Evolutionary conservation across 2,329 filamentous ascomycete species (phyloP).

Genomic region (Akanthomyces muscarius): DNA sequence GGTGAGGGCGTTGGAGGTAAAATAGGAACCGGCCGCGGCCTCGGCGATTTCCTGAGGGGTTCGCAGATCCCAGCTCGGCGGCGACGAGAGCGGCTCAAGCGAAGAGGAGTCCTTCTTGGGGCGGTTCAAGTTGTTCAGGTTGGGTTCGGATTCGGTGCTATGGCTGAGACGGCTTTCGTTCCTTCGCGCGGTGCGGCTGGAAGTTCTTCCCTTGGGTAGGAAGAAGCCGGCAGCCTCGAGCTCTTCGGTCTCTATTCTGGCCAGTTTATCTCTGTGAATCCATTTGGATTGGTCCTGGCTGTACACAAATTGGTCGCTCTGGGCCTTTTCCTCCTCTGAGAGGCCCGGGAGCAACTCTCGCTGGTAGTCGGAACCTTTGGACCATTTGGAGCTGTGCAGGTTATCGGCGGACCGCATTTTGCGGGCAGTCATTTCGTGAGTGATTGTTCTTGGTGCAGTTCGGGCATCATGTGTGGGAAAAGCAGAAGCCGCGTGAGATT

Average conservation of each 20-base stretch:
- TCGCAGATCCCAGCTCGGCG: slow-evolving; percentile 65
- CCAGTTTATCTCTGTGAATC: slow-evolving; percentile 83
- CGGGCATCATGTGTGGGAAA: slow-evolving; percentile 8
- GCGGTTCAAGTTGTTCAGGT: slow-evolving; percentile 23
- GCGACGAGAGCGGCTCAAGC: slow-evolving; percentile 36
- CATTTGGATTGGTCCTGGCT: slow-evolving; percentile 65
- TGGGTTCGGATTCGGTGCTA: slow-evolving; percentile 30
- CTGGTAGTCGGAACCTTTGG: slow-evolving; percentile 23
- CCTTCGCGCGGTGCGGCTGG: slow-evolving; percentile 42
- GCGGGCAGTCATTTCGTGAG: slow-evolving; percentile 26
- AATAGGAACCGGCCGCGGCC: slow-evolving; percentile 50
- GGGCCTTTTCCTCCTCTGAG: slow-evolving; percentile 27
- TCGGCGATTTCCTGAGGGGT: slow-evolving; percentile 73
- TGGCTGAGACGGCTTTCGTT: slow-evolving; percentile 34
- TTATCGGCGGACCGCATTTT: slow-evolving; percentile 37
- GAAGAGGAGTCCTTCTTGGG: slow-evolving; percentile 45
- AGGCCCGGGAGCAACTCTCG: slow-evolving; percentile 22
- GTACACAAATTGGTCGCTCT: slow-evolving; percentile 25
- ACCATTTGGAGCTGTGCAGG: slow-evolving; percentile 25
- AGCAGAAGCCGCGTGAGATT: slow-evolving; percentile 4
- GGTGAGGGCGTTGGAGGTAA: slow-evolving; percentile 50
- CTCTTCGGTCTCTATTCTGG: slow-evolving; percentile 75
- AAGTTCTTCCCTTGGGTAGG: slow-evolving; percentile 50
- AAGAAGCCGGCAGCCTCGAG: slow-evolving; percentile 73
- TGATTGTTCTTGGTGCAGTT: not conserved